These are phyloP conservation scores for Kondoa malvinella DNA, from an alignment of 768 basidiomycete genomes.

Conservation along the genomic window DNA sequence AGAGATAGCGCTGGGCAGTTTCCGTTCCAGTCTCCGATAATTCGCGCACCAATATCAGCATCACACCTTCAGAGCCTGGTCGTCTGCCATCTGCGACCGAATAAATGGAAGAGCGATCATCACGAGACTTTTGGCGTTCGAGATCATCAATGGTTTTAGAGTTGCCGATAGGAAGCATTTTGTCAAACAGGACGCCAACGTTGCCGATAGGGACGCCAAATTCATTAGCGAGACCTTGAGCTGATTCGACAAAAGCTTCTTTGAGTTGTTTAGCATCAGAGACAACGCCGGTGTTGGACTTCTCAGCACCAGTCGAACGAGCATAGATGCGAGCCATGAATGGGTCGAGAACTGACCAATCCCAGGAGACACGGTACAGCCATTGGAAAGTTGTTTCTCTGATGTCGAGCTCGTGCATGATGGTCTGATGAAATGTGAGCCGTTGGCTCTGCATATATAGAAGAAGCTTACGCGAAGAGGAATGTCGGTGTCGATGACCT, in stretches of 20 bases:
- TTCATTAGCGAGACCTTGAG: slow-evolving; percentile 29
- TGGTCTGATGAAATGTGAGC: slow-evolving; percentile 21
- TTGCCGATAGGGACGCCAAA: slow-evolving; percentile 30
- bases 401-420: slow-evolving; percentile 30
- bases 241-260: slow-evolving; percentile 30
- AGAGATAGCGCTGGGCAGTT: slow-evolving; percentile 29
- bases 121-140: slow-evolving; percentile 11
- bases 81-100: background rate
- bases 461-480: background rate
- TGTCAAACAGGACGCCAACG: slow-evolving; percentile 32
- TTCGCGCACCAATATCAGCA: slow-evolving; percentile 32
- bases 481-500: slow-evolving; percentile 31
- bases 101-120: slow-evolving; percentile 20
- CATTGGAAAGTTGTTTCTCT: slow-evolving; percentile 33
- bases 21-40: slow-evolving; percentile 25
- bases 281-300: background rate
- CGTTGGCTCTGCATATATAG: background rate
- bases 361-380: slow-evolving; percentile 32
- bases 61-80: slow-evolving; percentile 28
- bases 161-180: slow-evolving; percentile 31
- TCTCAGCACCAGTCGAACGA: slow-evolving; percentile 3
- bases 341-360: slow-evolving; percentile 31
- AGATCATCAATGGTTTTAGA: slow-evolving; percentile 9
- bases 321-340: slow-evolving; percentile 28
- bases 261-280: slow-evolving; percentile 23